phyloP scores from a whole-genome alignment of 2,329 filamentous ascomycete species.

The Colletotrichum spinosum region DNA sequence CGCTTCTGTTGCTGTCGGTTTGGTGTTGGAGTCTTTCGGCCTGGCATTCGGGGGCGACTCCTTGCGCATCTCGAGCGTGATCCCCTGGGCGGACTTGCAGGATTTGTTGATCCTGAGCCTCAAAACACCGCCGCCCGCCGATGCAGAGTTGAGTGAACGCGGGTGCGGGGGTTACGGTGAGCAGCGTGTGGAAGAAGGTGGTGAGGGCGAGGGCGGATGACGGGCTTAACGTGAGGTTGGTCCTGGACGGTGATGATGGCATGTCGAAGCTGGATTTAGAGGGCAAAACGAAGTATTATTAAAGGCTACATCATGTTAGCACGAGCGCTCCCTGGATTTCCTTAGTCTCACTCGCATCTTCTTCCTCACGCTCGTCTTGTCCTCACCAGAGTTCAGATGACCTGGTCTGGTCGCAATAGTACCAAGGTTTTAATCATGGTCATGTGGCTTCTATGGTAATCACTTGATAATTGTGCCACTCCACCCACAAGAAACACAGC shows the following conservation, averaged over 20 bases:
- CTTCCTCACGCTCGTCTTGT: too few relatives aligned
- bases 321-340: too few relatives aligned
- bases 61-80: not conserved
- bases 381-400: too few relatives aligned
- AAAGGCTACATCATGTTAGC: too few relatives aligned
- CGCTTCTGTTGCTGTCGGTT: not conserved
- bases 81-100: slow-evolving; percentile 24
- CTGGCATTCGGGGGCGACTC: not conserved
- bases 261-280: too few relatives aligned
- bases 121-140: not conserved
- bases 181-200: slow-evolving; percentile 1
- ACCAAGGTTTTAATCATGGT: too few relatives aligned
- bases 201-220: slow-evolving; percentile 14
- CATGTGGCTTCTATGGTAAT: too few relatives aligned
- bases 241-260: not conserved
- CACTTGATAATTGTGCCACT: too few relatives aligned
- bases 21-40: not conserved
- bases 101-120: slow-evolving; percentile 17
- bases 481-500: too few relatives aligned
- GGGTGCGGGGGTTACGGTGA: not conserved
- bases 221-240: not conserved
- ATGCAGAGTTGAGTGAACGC: not conserved
- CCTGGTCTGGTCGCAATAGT: too few relatives aligned
- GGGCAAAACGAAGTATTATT: too few relatives aligned
- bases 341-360: too few relatives aligned